Percentiles rank a stretch among this genome's conserved stretches.
phyloP scores from a whole-genome alignment of 2,329 filamentous ascomycete species.

The Paramyrothecium sp. region DNA sequence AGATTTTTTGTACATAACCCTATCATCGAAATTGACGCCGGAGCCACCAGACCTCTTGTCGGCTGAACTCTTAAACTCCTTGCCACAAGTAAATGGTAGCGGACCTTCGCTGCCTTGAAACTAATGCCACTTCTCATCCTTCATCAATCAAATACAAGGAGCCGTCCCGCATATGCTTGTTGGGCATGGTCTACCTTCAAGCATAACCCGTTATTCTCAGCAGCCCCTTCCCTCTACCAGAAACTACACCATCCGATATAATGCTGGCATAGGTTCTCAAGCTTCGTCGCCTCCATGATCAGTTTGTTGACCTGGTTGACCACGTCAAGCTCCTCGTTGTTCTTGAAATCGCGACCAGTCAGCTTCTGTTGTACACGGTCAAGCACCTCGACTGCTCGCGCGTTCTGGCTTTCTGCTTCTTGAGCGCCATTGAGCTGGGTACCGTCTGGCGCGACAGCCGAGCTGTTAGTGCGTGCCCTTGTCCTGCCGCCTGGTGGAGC shows the following conservation, averaged over 20 bases:
- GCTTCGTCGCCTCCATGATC: constrained; percentile 90
- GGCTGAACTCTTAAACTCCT: not conserved
- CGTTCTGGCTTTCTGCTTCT: constrained; percentile 83
- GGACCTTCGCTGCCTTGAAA: not conserved
- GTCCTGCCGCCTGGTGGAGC: constrained; percentile 47
- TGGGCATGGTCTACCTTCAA: not conserved
- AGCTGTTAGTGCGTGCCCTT: constrained; percentile 61
- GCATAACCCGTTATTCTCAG: not conserved
- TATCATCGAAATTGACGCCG: not conserved
- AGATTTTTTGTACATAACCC: not conserved
- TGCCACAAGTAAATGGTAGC: not conserved
- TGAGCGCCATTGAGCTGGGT: constrained; percentile 34
- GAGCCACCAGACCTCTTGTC: not conserved
- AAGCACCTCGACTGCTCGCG: constrained; percentile 86
- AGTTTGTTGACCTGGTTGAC: constrained; percentile 91
- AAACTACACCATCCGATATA: constrained; percentile 99
- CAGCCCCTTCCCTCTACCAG: constrained; percentile 58
- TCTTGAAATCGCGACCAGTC: constrained; percentile 89
- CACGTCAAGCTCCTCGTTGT: constrained; percentile 78
- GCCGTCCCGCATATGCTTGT: not conserved
- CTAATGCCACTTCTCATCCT: not conserved
- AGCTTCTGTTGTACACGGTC: constrained; percentile 93
- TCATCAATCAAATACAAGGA: not conserved
- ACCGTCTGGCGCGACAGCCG: constrained; percentile 36
- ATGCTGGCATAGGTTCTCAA: constrained; percentile 97